These are phyloP conservation scores for Termitomyces bulborhizus DNA, from an alignment of 768 basidiomycete genomes.

Conservation along the genomic window DNA sequence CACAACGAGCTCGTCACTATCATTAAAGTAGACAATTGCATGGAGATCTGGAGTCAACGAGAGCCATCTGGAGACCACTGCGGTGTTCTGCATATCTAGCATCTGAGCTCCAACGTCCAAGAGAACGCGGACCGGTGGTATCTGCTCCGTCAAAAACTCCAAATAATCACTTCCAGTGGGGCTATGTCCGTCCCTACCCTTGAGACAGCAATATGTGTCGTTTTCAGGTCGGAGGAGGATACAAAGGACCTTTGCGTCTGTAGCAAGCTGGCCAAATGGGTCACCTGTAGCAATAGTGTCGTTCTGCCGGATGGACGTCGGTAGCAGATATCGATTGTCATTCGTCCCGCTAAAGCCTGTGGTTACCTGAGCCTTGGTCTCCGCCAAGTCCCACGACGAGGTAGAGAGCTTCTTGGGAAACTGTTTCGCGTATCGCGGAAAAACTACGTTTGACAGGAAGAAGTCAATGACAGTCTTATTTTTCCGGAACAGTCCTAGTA, in stretches of 20 bases:
- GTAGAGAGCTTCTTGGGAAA: not conserved
- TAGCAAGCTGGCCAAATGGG: not conserved
- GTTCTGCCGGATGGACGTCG: not conserved
- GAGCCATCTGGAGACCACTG: conserved; percentile 37
- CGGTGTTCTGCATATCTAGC: conserved; percentile 38
- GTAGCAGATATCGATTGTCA: not conserved
- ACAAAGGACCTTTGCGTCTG: not conserved
- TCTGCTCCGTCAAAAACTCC: conserved; percentile 22
- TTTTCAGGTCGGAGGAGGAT: not conserved
- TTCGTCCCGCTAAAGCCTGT: not conserved
- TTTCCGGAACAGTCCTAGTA: conserved; percentile 26
- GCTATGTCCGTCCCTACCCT: conserved; percentile 12
- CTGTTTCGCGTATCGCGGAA: not conserved
- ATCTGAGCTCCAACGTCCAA: conserved; percentile 57
- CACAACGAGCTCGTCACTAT: conserved; percentile 27
- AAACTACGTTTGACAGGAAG: not conserved
- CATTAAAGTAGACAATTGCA: conserved; percentile 39
- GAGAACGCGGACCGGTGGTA: conserved; percentile 36
- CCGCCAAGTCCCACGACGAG: not conserved
- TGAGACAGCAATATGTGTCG: conserved; percentile 20
- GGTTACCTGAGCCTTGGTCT: not conserved
- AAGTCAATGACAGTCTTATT: conserved; percentile 33
- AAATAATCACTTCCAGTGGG: conserved; percentile 22
- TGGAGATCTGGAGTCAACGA: conserved; percentile 16
- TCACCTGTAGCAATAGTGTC: not conserved